These are phyloP conservation scores for Pascua guehoae DNA, from an alignment of 1,284 basidiomycete species.

Conservation along the genomic window DNA sequence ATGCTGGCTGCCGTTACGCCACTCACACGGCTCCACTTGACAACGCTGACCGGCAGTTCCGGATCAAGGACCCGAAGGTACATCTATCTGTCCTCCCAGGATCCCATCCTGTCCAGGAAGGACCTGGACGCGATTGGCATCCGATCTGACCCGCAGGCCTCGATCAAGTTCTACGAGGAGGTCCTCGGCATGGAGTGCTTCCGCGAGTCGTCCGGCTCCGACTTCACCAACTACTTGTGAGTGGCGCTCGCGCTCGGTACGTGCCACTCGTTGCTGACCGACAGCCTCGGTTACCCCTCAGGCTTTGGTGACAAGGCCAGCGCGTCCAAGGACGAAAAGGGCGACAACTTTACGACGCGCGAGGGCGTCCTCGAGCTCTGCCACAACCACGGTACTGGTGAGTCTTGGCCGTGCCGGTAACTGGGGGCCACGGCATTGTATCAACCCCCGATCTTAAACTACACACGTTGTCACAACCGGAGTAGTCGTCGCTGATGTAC, in stretches of 20 bases:
- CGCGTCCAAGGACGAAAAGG: constrained; percentile 41
- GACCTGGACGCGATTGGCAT: too few relatives aligned
- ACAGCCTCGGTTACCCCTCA: constrained; percentile 37
- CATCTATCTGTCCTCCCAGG: too few relatives aligned
- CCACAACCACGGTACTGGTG: constrained; percentile 80
- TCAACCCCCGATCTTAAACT: neutral
- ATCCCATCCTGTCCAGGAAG: too few relatives aligned
- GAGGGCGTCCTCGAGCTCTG: constrained; percentile 72
- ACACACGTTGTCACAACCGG: too few relatives aligned
- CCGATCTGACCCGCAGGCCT: constrained; percentile 58
- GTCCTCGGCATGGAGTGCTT: constrained; percentile 76
- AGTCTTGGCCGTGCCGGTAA: constrained; percentile 3
- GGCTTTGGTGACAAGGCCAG: constrained; percentile 36
- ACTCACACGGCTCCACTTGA: neutral
- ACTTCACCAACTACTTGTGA: constrained; percentile 48
- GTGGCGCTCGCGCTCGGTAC: neutral
- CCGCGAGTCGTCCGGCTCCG: constrained; percentile 39
- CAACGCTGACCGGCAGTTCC: constrained; percentile 64
- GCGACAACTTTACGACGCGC: constrained; percentile 34
- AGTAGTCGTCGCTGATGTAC: neutral
- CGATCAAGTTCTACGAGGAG: constrained; percentile 66
- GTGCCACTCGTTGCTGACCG: neutral
- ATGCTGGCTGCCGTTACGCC: neutral
- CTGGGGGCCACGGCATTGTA: too few relatives aligned
- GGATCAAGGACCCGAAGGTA: constrained; percentile 65